phyloP scores from a whole-genome alignment of 805 yeast genomes.

The Lachancea quebecensis region DNA sequence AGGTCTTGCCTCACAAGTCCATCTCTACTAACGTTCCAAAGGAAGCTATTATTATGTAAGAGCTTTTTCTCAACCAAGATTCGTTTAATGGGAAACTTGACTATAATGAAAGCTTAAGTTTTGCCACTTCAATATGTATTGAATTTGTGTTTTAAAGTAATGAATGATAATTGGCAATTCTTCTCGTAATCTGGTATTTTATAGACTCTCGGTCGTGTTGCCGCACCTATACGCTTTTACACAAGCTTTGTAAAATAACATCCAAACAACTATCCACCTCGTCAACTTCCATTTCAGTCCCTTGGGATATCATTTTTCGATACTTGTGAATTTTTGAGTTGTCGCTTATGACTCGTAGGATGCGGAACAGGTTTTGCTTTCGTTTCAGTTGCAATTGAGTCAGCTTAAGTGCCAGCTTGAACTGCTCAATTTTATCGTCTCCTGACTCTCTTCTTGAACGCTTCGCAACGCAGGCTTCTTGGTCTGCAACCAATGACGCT shows the following conservation, averaged over 20 bases:
- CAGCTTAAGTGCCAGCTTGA: constrained; percentile 27
- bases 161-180: not conserved
- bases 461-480: constrained; percentile 5
- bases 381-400: constrained; percentile 40
- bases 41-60: constrained; percentile 96
- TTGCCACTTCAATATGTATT: not conserved
- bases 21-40: constrained; percentile 94
- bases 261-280: constrained; percentile 64
- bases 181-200: not conserved
- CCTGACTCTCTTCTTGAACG: constrained; percentile 3
- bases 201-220: no score
- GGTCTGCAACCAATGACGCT: constrained; percentile 7
- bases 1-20: constrained; percentile 97
- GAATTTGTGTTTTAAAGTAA: constrained; percentile 3
- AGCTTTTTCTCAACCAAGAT: not conserved
- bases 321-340: constrained; percentile 58
- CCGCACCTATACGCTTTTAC: not conserved
- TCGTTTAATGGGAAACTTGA: not conserved
- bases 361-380: constrained; percentile 30
- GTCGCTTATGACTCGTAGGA: constrained; percentile 31
- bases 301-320: constrained; percentile 57
- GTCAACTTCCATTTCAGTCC: constrained; percentile 59
- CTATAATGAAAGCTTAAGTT: not conserved
- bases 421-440: constrained; percentile 16
- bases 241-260: constrained; percentile 39